Evolutionary conservation across 2,329 filamentous ascomycete genomes (phyloP), one percentile per base, ranked within the genome.

Genomic region (Lithohypha guttulata): DNA sequence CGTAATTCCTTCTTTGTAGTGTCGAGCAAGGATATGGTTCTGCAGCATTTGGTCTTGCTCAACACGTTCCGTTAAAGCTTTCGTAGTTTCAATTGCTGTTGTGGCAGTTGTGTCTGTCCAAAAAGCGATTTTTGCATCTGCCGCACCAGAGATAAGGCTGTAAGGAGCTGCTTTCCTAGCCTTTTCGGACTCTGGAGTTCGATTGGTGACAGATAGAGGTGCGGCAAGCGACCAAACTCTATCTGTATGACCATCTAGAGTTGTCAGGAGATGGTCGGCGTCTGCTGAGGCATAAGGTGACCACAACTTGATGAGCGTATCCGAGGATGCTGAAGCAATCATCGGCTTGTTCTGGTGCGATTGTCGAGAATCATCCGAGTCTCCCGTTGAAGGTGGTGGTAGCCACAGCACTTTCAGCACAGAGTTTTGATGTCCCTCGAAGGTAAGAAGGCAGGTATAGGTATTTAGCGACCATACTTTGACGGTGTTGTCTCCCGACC

Each of bases 241-340:
- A 61, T 98, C 91, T 52, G 86, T 86, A 59, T 98, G 91, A 61
- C 96, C 96, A 62, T 98, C 91, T 3, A 98, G 71, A 0, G 91
- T 98, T 48, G 82, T 81, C 50, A 87, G 84, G 2, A 79, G 70
- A 59, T 96, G 91, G 32, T 87, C 86, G 1, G 46, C 46, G 32
- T 49, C 46, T 4, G 43, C n/a, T 30, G 44, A 27, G 2, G 50
- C 48, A 55, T 81, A 81, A 9, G 83, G 81, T 51, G 94, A 84
- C 91, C 91, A 98, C 21, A 98, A 77, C 62, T 96, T 98, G 42
- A 98, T 86, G 3, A 98, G 72, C 2, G 91, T 91, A 59, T 98
- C 93, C 43, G 86, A 87, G 26, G 84, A 91, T 10, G 91, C 87
- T 49, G 82, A 93, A 22, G 83, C 85, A 42, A 95, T 51, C 9